Percentiles rank a stretch among this genome's conserved stretches.
These are phyloP conservation scores for Astragalus glycyphyllos DNA, from an alignment of 306 rosid genomes.

Conservation along the genomic window DNA sequence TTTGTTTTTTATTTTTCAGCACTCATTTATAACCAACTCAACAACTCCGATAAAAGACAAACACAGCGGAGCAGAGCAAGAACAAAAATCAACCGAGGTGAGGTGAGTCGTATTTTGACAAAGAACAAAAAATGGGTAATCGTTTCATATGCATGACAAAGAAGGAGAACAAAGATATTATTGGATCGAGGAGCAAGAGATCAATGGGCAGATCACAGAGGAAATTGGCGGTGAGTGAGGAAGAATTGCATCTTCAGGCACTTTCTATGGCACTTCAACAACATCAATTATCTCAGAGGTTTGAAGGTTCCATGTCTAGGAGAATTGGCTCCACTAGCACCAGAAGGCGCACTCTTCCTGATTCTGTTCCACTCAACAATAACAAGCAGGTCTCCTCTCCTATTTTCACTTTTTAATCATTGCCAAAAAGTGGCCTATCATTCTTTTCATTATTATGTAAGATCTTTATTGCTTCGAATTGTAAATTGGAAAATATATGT, in stretches of 20 bases:
- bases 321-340: constrained; percentile 90
- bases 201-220: constrained; percentile 79
- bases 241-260: constrained; percentile 91
- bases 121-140: constrained; percentile 69
- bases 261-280: constrained; percentile 91
- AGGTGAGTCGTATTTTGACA: not conserved
- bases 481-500: constrained; percentile 17
- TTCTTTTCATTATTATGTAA: constrained; percentile 44
- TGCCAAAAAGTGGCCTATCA: constrained; percentile 47
- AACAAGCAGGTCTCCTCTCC: constrained; percentile 63
- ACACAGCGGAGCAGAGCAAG: not conserved
- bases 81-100: not conserved
- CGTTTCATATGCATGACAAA: constrained; percentile 83
- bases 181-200: constrained; percentile 93
- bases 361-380: constrained; percentile 56
- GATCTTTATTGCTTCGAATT: constrained; percentile 43
- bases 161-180: constrained; percentile 69
- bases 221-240: constrained; percentile 75
- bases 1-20: constrained; percentile 36
- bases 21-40: constrained; percentile 42
- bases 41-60: constrained; percentile 33
- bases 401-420: constrained; percentile 51
- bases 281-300: constrained; percentile 94
- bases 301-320: constrained; percentile 95
- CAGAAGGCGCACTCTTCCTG: constrained; percentile 68